Base-by-base conservation (phyloP, 192 early-diverging fungal species). In the Irineochytrium annulatum region DNA sequence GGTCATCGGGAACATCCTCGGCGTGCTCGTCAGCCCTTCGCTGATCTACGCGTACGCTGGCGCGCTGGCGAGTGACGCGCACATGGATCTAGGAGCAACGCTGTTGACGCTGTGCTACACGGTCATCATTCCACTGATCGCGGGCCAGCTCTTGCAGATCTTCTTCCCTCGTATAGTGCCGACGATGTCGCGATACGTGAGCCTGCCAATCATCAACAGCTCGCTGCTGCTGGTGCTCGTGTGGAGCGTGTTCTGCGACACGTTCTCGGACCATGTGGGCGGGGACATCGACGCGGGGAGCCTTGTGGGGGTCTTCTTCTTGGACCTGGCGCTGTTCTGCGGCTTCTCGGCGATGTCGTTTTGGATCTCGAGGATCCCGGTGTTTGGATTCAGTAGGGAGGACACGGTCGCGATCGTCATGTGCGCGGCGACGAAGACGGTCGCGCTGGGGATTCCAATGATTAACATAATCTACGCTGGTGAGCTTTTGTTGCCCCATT, bases 391-490 rank as follows among this genome's bases (percentile, higher is more conserved):
- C 43, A 68, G 74, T 4, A 71, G 79, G 24, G 65, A 69, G 20
- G 84, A 85, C 57, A 78, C 84, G 0, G 77, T 86, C 8, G 86
- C 87, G 0, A 78, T 87, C 34, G 66, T 84, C 67, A 86, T 81
- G 62, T 87, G 85, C 64, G 87, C 79, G 13, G 84, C 84, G 2
- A 89, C 87, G 0, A 89, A 89, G 59, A 86, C 87, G 1, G 83
- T 89, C 20, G 84, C 87, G 0, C 77, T 89, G 70, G 87, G 87
- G n/a, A 83, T 89, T n/a, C 87, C 87, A 1, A 74, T 89, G 49
- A 87, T 89, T 63, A 86, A 86, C 59, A 77, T 87, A 14, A 65
- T 89, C 33, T 87, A 85, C 43, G 61, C 68, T 22, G 66, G 65
- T 2, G 60, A 64, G 22, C n/a, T n/a, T n/a, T n/a, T n/a, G n/a